A percentile compares a stretch with the other conserved stretches of the same genome.
phyloP scores from a whole-genome alignment of 345 rosid species.

The Mangifera indica region DNA sequence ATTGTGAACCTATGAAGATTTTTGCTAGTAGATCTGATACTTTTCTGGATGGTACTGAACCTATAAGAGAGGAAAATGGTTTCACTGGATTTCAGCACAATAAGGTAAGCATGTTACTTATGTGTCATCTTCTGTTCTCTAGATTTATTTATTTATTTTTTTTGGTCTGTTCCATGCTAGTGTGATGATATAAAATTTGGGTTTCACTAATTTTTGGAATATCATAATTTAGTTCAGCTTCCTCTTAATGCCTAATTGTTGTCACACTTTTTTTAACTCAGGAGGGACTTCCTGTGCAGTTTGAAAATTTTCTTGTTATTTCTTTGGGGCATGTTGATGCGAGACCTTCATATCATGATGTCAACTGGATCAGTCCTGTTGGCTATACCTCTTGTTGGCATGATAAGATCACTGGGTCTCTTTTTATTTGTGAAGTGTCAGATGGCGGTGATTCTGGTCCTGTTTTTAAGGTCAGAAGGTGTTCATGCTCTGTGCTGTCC shows the following conservation, averaged over 20 bases:
- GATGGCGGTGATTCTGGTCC: conserved; percentile 92
- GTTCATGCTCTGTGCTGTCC: conserved; percentile 59
- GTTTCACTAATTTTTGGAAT: background rate
- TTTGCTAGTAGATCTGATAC: conserved; percentile 32
- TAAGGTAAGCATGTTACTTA: conserved; percentile 47
- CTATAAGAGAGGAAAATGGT: conserved; percentile 35
- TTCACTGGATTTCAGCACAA: conserved; percentile 34
- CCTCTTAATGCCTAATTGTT: conserved; percentile 17
- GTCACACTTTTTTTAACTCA: conserved; percentile 42
- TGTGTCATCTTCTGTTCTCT: background rate
- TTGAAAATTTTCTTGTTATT: conserved; percentile 86
- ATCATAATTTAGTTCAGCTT: conserved; percentile 13
- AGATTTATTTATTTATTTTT: conserved; percentile 9
- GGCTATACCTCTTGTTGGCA: conserved; percentile 97
- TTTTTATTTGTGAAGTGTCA: conserved; percentile 73
- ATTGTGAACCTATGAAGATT: conserved; percentile 38
- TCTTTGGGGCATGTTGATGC: conserved; percentile 73
- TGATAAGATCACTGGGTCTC: conserved; percentile 90
- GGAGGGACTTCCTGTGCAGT: conserved; percentile 82
- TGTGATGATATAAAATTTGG: background rate
- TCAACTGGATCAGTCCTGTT: conserved; percentile 62
- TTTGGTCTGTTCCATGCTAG: background rate
- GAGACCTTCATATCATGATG: conserved; percentile 80
- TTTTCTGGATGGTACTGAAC: conserved; percentile 38
- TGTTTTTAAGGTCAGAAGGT: conserved; percentile 77